These are phyloP conservation scores for Phytopythium litorale DNA, from an alignment of 352 stramenopile genomes.

Conservation along the genomic window DNA sequence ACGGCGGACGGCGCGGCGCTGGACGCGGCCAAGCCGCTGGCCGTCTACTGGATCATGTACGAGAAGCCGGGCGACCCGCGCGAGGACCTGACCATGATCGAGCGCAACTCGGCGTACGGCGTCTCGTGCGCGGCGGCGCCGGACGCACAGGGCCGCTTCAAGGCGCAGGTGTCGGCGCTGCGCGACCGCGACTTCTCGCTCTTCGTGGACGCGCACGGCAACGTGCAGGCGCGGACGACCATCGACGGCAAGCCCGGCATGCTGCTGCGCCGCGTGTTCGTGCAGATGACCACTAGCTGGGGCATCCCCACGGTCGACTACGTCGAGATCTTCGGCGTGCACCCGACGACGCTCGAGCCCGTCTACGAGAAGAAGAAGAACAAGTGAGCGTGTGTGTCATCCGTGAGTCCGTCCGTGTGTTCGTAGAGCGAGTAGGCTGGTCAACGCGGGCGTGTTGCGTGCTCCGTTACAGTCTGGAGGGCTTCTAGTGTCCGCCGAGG, in stretches of 20 bases:
- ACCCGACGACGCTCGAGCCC: constrained; percentile 46
- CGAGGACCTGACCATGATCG: constrained; percentile 84
- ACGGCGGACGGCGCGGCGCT: constrained; percentile 38
- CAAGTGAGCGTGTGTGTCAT: constrained; percentile 26
- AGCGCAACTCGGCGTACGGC: constrained; percentile 81
- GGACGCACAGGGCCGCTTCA: constrained; percentile 37
- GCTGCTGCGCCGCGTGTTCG: constrained; percentile 72
- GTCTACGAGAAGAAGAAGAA: constrained; percentile 87
- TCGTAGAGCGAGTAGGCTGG: background rate
- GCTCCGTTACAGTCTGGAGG: background rate
- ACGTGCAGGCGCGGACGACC: constrained; percentile 59
- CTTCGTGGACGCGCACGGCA: constrained; percentile 49
- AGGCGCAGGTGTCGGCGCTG: constrained; percentile 52
- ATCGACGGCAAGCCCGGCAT: constrained; percentile 63
- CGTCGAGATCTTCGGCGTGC: constrained; percentile 77
- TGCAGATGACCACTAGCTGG: constrained; percentile 83
- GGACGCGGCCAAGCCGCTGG: constrained; percentile 55
- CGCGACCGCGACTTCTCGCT: constrained; percentile 66
- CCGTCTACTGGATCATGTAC: constrained; percentile 87
- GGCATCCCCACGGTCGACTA: constrained; percentile 79
- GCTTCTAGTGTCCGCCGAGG: background rate
- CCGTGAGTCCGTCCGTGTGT: background rate
- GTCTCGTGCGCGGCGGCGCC: constrained; percentile 34
- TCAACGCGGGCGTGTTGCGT: background rate
- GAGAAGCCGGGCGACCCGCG: constrained; percentile 62